Conservation (phyloP, 352 stramenopile genomes). For the Globisporangium irregulare region DNA sequence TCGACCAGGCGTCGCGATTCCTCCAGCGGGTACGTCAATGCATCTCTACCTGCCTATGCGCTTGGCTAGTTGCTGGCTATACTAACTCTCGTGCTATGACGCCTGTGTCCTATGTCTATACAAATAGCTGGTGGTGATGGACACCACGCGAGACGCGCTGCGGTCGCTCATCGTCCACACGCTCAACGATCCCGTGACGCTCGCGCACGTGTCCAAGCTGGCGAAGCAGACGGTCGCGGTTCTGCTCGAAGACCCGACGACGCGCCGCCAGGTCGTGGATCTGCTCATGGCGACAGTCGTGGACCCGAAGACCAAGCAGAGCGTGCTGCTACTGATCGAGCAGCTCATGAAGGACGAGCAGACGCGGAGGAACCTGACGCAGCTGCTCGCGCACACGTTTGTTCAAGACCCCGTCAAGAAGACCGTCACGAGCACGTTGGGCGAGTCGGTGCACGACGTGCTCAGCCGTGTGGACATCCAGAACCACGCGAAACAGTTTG, state of each 20-base stretch:
- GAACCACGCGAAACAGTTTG: conserved; percentile 82
- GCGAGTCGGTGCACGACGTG: conserved; percentile 71
- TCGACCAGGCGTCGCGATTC: conserved; percentile 76
- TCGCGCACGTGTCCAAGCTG: conserved; percentile 46
- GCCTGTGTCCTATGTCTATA: not conserved
- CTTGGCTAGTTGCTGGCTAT: not conserved
- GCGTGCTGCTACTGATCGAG: conserved; percentile 53
- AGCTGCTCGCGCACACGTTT: conserved; percentile 66
- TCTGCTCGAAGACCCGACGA: conserved; percentile 55
- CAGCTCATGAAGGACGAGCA: conserved; percentile 60
- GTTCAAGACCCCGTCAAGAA: conserved; percentile 64
- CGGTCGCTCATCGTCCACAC: conserved; percentile 49
- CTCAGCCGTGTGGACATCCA: conserved; percentile 74
- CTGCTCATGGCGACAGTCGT: conserved; percentile 45
- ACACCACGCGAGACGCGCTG: conserved; percentile 55
- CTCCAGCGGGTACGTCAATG: conserved; percentile 49
- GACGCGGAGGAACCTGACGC: conserved; percentile 50
- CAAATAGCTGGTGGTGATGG: conserved; percentile 64
- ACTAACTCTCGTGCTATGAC: not conserved
- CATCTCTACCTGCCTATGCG: not conserved
- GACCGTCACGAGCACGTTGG: conserved; percentile 50
- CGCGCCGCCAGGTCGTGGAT: conserved; percentile 50
- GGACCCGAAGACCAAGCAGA: conserved; percentile 46
- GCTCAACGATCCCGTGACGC: conserved; percentile 57
- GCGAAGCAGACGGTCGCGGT: conserved; percentile 41